Base-by-base conservation (phyloP, 306 rosid genomes). In the Cucumis hystrix region DNA sequence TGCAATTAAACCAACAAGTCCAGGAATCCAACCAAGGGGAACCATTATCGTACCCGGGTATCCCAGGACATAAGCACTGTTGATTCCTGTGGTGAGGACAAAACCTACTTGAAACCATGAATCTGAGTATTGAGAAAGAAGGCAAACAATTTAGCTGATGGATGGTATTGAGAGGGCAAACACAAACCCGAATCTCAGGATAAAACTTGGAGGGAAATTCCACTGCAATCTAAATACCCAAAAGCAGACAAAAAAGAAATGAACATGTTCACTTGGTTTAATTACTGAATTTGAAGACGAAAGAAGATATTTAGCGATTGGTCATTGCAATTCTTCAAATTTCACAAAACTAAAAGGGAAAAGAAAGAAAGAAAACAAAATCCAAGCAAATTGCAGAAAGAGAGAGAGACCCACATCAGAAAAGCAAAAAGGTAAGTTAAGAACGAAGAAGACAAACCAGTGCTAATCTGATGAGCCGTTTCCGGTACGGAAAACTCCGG, bases 51-150 rank as follows among this genome's bases (percentile, higher is more conserved):
- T 86, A 8, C 93, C 97, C 0, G 99, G 89, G 83, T 92, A 95
- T 45, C 99, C 99, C 69, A 95, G 84, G 68, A 95, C 97, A 80
- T 89, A 95, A 2, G 97, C 96, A 54, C 97, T 92, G 86, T 95
- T 90, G 83, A 95, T 82, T 75, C 97, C 99, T 4, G 99, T 92
- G 0, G 97, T 95, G 4, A 95, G 89, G 59, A 95, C 90, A 79
- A 95, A 95, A 8, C 92, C 97, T 75, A 71, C 97, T 80, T 95
- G 99, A 85, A 92, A 87, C 95, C 97, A 93, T 58, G 97, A 91
- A 88, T 91, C 98, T 89, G 70, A 59, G 45, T 2, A n/a, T 71
- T 49, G 76, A 35, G 37, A 71, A 6, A 71, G 18, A 64, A 45
- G 10, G 12, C 59, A 28, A 70, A 33, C 35, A 33, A 33, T 11